These are phyloP conservation scores for Exsudoporus frostii DNA, from an alignment of 768 basidiomycete species.

Conservation along the genomic window DNA sequence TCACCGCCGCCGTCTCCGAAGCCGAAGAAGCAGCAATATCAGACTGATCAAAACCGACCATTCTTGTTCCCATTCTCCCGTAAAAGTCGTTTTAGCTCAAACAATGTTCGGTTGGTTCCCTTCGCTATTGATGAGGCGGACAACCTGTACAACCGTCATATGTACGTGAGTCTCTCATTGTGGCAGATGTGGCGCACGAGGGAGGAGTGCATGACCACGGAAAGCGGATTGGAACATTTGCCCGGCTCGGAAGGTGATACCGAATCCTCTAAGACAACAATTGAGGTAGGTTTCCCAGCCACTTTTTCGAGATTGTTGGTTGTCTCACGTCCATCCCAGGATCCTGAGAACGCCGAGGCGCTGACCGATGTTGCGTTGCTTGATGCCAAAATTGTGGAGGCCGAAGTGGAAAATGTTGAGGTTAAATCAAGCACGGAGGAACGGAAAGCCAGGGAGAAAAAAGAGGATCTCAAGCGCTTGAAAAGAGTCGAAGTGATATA, in stretches of 20 bases:
- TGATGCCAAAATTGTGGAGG: slow-evolving; percentile 72
- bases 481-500: slow-evolving; percentile 92
- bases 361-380: slow-evolving; percentile 70
- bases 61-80: slow-evolving; percentile 95
- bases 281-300: slow-evolving; percentile 33
- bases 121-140: slow-evolving; percentile 97
- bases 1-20: slow-evolving; percentile 82
- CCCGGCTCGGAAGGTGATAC: slow-evolving; percentile 61
- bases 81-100: slow-evolving; percentile 42
- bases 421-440: slow-evolving; percentile 51
- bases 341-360: slow-evolving; percentile 59
- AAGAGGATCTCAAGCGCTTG: slow-evolving; percentile 81
- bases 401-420: slow-evolving; percentile 46
- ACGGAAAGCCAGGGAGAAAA: slow-evolving; percentile 62
- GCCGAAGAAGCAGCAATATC: slow-evolving; percentile 97
- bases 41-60: slow-evolving; percentile 91
- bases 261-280: slow-evolving; percentile 48
- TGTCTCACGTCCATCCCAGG: slow-evolving; percentile 35
- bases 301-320: background rate
- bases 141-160: slow-evolving; percentile 81
- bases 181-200: slow-evolving; percentile 95
- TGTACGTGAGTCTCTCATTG: slow-evolving; percentile 84
- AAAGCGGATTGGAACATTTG: slow-evolving; percentile 85
- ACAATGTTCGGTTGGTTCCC: slow-evolving; percentile 74
- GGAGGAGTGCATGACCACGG: slow-evolving; percentile 91